These are phyloP conservation scores for Apocynum venetum DNA, from an alignment of 257 asterid species.

Conservation along the genomic window DNA sequence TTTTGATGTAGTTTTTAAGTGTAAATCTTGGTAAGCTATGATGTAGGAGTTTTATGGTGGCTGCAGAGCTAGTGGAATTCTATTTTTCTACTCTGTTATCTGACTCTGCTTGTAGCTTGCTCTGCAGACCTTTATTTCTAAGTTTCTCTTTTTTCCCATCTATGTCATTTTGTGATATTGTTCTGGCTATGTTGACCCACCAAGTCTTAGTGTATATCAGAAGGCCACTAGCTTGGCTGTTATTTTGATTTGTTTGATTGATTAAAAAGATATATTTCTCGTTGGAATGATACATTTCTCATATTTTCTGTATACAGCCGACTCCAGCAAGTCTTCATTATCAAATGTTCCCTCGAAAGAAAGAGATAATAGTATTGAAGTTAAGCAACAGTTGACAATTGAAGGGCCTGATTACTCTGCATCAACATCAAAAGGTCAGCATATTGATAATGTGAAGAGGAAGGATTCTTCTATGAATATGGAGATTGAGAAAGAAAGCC, in stretches of 20 bases:
- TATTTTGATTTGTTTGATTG: background rate
- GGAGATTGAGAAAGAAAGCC: constrained; percentile 32
- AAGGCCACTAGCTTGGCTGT: background rate
- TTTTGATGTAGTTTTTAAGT: background rate
- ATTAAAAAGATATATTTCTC: background rate
- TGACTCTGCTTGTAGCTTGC: background rate
- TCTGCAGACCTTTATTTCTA: background rate
- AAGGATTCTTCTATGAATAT: constrained; percentile 34
- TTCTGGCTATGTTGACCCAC: background rate
- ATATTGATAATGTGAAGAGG: constrained; percentile 27
- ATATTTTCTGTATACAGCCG: constrained; percentile 19
- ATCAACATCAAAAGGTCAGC: constrained; percentile 39
- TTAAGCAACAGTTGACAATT: constrained; percentile 34
- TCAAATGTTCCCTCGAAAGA: constrained; percentile 30
- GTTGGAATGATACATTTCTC: constrained; percentile 21
- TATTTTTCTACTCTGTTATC: background rate
- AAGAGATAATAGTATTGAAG: constrained; percentile 27
- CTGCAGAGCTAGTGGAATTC: background rate
- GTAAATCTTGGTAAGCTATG: background rate
- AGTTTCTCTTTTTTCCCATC: background rate
- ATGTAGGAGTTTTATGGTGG: background rate
- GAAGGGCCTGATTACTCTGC: constrained; percentile 37
- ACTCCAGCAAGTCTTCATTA: constrained; percentile 19
- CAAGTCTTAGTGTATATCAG: background rate
- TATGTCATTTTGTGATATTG: background rate